phyloP scores from a whole-genome alignment of 805 yeast species.

The Candida palmyrensis region DNA sequence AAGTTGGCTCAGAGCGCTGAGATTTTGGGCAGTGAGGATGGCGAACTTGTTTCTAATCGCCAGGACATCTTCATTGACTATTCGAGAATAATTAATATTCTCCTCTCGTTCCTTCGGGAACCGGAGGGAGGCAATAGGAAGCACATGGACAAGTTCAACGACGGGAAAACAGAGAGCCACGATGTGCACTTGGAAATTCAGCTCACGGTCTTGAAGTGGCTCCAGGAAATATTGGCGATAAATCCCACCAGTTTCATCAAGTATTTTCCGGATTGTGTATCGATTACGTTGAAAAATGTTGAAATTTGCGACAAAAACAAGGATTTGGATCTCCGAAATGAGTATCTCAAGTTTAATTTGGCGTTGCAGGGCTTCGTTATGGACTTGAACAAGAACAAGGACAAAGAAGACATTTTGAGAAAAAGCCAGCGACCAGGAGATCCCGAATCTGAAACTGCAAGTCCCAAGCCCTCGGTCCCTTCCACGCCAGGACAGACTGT shows the following conservation, averaged over 20 bases:
- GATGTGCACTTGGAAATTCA: constrained; percentile 57
- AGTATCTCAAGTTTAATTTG: constrained; percentile 30
- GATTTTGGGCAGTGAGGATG: constrained; percentile 9
- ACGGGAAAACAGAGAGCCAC: constrained; percentile 30
- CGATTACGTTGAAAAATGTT: constrained; percentile 50
- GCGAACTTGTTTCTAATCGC: constrained; percentile 29
- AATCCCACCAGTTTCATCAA: constrained; percentile 73
- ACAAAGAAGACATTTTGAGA: constrained; percentile 15
- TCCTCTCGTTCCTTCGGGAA: constrained; percentile 74
- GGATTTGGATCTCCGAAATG: constrained; percentile 32
- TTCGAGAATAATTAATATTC: constrained; percentile 71
- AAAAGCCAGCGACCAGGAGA: constrained; percentile 6
- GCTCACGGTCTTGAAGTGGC: constrained; percentile 76
- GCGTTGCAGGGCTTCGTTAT: constrained; percentile 28
- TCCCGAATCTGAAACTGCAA: neutral
- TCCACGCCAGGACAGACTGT: neutral
- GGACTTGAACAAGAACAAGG: constrained; percentile 32
- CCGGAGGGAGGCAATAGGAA: constrained; percentile 25
- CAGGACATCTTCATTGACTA: constrained; percentile 82
- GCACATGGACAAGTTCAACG: constrained; percentile 15
- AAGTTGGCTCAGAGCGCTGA: constrained; percentile 1
- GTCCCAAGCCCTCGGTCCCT: neutral
- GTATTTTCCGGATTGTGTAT: constrained; percentile 68
- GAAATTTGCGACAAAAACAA: constrained; percentile 30
- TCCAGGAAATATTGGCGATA: constrained; percentile 63